Evolutionary conservation across 176 grass and related monocot species (phyloP).

Genomic region (Rhynchospora tenuis): DNA sequence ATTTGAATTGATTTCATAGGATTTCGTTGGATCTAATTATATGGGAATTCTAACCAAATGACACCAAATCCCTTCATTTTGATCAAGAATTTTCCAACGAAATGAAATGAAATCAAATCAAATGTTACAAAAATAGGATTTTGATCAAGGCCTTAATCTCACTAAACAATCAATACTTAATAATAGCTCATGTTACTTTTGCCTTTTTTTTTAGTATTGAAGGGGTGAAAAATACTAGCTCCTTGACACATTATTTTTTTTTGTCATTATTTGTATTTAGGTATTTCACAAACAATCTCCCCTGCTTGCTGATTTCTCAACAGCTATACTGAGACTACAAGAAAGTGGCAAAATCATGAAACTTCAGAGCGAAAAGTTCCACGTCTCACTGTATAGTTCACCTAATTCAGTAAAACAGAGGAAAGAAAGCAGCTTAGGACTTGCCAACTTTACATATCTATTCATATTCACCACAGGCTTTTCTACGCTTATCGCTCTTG

Average conservation of each 20-base stretch:
- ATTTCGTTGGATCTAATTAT: too few relatives aligned
- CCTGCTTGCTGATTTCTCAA: neutral
- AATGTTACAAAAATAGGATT: too few relatives aligned
- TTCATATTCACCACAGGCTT: neutral
- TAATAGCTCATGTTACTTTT: neutral
- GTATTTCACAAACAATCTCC: neutral
- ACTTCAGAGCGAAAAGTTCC: neutral
- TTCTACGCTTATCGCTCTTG: neutral
- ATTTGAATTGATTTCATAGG: too few relatives aligned
- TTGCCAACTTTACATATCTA: neutral
- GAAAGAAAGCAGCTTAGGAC: neutral
- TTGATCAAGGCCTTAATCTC: too few relatives aligned
- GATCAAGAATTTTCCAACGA: too few relatives aligned
- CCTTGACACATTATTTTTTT: neutral
- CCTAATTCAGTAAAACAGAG: neutral
- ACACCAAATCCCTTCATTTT: too few relatives aligned
- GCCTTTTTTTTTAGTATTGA: neutral
- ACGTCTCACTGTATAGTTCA: neutral
- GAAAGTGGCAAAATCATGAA: neutral
- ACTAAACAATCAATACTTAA: neutral
- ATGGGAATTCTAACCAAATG: too few relatives aligned
- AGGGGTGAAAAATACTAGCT: neutral
- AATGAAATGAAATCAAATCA: too few relatives aligned
- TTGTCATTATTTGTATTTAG: neutral
- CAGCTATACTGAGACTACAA: constrained; percentile 2